Percentiles rank a stretch among this genome's conserved stretches.
These are phyloP conservation scores for Pseudoscleropodium purum DNA, from an alignment of 225 moss, liverwort and hornwort genomes.

Conservation along the genomic window DNA sequence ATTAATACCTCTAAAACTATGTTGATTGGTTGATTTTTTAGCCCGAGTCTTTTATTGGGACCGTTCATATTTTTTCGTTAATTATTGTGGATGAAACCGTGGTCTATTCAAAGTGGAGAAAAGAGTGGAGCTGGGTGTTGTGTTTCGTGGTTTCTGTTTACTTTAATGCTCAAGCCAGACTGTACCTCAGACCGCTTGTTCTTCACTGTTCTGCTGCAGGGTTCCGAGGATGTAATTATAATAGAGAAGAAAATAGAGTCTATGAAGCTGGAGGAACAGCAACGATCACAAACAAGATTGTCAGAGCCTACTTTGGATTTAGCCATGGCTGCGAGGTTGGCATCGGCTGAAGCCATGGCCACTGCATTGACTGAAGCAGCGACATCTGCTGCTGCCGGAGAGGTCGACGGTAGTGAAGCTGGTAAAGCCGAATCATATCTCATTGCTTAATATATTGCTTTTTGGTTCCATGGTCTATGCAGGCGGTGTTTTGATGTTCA, in stretches of 20 bases:
- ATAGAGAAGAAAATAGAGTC: neutral
- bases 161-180: neutral
- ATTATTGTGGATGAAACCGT: neutral
- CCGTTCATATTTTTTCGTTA: neutral
- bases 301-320: constrained; percentile 14
- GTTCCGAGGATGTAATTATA: neutral
- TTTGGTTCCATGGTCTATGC: neutral
- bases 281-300: neutral
- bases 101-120: neutral
- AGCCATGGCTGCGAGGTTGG: constrained; percentile 43
- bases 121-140: neutral
- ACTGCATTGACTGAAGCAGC: constrained; percentile 70
- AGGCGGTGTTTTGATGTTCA: neutral
- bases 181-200: neutral
- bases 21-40: neutral
- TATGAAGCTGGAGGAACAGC: constrained; percentile 10
- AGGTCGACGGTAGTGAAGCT: constrained; percentile 62
- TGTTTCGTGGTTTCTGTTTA: neutral
- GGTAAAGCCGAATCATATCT: constrained; percentile 38
- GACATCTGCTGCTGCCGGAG: constrained; percentile 61
- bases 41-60: neutral
- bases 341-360: constrained; percentile 68
- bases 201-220: constrained; percentile 12
- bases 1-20: neutral
- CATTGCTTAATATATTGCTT: neutral